Conservation (phyloP, 495 filamentous ascomycete species). For the Pseudotulostoma volvatum region DNA sequence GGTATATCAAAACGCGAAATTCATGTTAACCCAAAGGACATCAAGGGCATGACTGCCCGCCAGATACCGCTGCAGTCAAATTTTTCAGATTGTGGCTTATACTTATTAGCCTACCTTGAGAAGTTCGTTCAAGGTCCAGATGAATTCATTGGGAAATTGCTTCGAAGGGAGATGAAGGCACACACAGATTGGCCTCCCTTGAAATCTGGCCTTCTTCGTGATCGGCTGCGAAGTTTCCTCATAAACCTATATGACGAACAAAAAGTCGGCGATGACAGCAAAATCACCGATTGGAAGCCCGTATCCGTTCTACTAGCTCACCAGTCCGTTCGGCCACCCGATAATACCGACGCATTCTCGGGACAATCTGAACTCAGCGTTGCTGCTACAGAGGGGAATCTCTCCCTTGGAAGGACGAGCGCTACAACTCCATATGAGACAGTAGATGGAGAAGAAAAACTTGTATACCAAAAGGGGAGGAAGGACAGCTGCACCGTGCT, state of each 20-base stretch:
- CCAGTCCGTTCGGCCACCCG: background rate
- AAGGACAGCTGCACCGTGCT: no score
- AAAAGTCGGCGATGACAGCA: conserved; percentile 6
- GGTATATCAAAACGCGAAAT: conserved; percentile 49
- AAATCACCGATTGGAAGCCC: conserved; percentile 17
- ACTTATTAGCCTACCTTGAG: conserved; percentile 64
- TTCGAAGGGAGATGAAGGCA: conserved; percentile 30
- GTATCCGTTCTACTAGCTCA: conserved; percentile 22
- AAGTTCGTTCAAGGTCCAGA: conserved; percentile 60
- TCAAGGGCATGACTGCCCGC: conserved; percentile 51
- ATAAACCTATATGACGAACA: conserved; percentile 33
- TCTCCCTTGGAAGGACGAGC: no score
- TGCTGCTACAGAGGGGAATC: no score
- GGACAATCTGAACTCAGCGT: no score
- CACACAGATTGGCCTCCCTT: conserved; percentile 39
- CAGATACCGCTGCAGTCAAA: conserved; percentile 68
- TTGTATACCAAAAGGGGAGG: no score
- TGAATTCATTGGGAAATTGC: conserved; percentile 39
- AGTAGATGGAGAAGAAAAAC: no score
- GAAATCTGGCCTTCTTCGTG: conserved; percentile 33
- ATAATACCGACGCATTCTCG: no score
- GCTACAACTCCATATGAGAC: no score
- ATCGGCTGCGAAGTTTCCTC: conserved; percentile 35
- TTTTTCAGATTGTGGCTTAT: conserved; percentile 78
- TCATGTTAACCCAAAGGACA: conserved; percentile 30